Evolutionary conservation across 139 green algal species (phyloP), one percentile per base, ranked within the genome.

Genomic region (Deuterostichococcus epilithicus): DNA sequence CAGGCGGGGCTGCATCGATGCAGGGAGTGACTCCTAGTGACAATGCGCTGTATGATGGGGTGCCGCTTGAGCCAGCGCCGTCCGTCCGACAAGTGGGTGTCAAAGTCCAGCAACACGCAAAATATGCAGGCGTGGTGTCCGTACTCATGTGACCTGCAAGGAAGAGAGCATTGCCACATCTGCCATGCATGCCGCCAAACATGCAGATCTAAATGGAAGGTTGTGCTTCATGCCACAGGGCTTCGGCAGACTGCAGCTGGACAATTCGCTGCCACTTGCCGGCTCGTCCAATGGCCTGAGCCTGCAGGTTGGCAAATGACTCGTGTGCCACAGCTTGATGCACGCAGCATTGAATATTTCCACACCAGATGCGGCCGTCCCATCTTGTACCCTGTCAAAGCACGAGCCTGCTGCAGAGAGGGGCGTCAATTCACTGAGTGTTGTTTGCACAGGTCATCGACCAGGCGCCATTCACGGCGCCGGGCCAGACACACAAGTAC

Each of bases 31-130:
- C 75, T 0, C 34, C 45, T 4, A 70, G 37, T n/a, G 30, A 4
- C 6, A 73, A 72, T 13, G 18, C 25, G 3, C 36, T 74, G 45
- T 67, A 81, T 45, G 83, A 74, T 5, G 85, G 86, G 13, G 76
- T 94, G n/a, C 91, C 88, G 5, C 75, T 96, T 65, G 91, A 89
- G 59, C 86, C 84, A 3, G 66, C 91, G 1, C 91, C 92, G 37
- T 78, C 68, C 5, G 52, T 63, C 10, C 52, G 52, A 5, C 52
- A 63, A 20, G 52, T 63, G 52, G 18, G 13, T 52, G 42, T 88
- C 80, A n/a, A n/a, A n/a, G n/a, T n/a, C n/a, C n/a, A n/a, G n/a
- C n/a, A n/a, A n/a, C n/a, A n/a, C n/a, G n/a, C n/a, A n/a, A n/a
- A n/a, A n/a, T n/a, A n/a, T n/a, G n/a, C n/a, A n/a, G n/a, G n/a